phyloP scores from a whole-genome alignment of 352 stramenopile species.

The Globisporangium okanoganense region DNA sequence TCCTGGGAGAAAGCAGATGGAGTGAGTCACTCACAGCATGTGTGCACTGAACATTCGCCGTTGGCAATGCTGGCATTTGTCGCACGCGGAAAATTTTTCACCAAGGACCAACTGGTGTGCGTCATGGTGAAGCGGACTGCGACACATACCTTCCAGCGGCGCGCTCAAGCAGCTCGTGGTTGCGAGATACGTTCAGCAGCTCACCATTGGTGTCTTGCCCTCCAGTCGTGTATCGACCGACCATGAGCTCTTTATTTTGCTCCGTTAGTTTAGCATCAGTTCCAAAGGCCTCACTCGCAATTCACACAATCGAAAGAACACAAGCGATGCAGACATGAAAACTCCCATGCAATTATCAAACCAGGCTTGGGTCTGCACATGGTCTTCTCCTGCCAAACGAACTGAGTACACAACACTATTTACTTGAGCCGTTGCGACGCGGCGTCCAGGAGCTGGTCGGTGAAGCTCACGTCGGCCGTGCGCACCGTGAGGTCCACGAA shows the following conservation, averaged over 20 bases:
- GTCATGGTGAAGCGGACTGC: background rate
- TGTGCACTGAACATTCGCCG: background rate
- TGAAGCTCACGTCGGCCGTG: conserved; percentile 81
- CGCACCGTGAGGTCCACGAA: conserved; percentile 85
- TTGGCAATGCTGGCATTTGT: background rate
- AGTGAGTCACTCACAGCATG: background rate
- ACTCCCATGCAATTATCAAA: background rate
- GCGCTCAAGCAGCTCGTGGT: too few relatives aligned
- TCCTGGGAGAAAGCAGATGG: background rate
- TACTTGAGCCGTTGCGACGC: conserved; percentile 69
- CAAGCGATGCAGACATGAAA: background rate
- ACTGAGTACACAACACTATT: background rate
- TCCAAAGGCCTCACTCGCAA: background rate
- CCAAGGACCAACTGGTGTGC: background rate
- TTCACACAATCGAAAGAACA: background rate
- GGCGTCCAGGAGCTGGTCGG: conserved; percentile 66
- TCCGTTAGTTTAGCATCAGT: too few relatives aligned
- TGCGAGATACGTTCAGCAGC: too few relatives aligned
- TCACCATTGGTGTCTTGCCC: too few relatives aligned
- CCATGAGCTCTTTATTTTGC: too few relatives aligned
- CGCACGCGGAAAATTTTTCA: background rate
- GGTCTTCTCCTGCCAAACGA: background rate
- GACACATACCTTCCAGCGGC: too few relatives aligned
- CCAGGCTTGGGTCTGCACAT: background rate
- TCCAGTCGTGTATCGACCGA: too few relatives aligned